Percentiles rank a stretch among this genome's conserved stretches.
Conservation (phyloP, 2,329 filamentous ascomycete genomes). For the Cephalotrichum gorgonifer region DNA sequence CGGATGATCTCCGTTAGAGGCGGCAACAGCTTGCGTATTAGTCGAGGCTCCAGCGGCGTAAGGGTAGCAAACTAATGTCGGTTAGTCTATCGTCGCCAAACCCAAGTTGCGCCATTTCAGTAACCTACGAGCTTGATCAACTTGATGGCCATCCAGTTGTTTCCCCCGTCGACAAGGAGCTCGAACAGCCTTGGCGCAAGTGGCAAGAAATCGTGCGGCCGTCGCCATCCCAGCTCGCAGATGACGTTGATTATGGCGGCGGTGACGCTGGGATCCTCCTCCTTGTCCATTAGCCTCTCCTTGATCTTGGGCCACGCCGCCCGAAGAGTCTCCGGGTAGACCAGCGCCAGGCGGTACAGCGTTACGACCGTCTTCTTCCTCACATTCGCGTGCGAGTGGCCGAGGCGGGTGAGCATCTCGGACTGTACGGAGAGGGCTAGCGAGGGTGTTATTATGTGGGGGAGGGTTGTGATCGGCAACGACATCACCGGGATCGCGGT, state of each 20-base stretch:
- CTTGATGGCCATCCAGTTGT: slow-evolving; percentile 99
- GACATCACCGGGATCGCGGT: slow-evolving; percentile 67
- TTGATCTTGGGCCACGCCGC: slow-evolving; percentile 97
- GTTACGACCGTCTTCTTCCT: slow-evolving; percentile 96
- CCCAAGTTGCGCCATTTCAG: neutral
- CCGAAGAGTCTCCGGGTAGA: slow-evolving; percentile 90
- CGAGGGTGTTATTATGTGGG: slow-evolving; percentile 86
- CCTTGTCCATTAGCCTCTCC: slow-evolving; percentile 79
- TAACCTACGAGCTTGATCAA: slow-evolving; percentile 79
- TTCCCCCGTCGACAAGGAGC: slow-evolving; percentile 78
- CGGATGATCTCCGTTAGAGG: slow-evolving; percentile 88
- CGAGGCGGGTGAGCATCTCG: slow-evolving; percentile 77
- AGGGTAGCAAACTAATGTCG: slow-evolving; percentile 72
- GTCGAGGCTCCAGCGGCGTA: slow-evolving; percentile 80
- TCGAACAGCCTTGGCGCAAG: slow-evolving; percentile 88
- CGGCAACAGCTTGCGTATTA: slow-evolving; percentile 83
- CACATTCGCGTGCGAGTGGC: slow-evolving; percentile 74
- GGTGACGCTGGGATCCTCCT: slow-evolving; percentile 86
- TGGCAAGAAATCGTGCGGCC: slow-evolving; percentile 87
- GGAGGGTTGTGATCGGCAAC: slow-evolving; percentile 80
- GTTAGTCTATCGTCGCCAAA: neutral
- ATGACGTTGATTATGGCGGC: slow-evolving; percentile 95
- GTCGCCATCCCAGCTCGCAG: slow-evolving; percentile 88
- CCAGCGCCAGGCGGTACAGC: slow-evolving; percentile 81
- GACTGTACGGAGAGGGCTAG: slow-evolving; percentile 82